Evolutionary conservation across 2,329 filamentous ascomycete species (phyloP).

Genomic region (Penicillium brevicompactum): DNA sequence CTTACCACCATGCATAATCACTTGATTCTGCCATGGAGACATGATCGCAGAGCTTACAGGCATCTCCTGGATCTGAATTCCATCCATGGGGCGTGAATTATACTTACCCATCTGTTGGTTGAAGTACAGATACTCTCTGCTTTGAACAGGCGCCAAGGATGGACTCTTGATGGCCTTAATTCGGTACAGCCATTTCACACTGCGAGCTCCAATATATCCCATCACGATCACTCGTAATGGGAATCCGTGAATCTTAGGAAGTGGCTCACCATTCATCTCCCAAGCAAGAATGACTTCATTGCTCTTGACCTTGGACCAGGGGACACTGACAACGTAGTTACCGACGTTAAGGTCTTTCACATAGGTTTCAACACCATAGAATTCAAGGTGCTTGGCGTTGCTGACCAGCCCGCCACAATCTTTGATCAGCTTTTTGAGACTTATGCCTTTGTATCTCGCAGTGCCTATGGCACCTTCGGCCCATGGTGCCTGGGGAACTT

Average conservation of each 20-base stretch:
- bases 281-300: constrained; percentile 69
- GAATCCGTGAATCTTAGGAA: constrained; percentile 67
- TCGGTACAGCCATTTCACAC: constrained; percentile 64
- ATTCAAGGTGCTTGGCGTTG: constrained; percentile 64
- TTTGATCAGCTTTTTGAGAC: constrained; percentile 70
- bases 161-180: constrained; percentile 63
- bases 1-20: constrained; percentile 61
- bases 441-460: constrained; percentile 64
- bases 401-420: constrained; percentile 64
- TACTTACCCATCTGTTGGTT: constrained; percentile 69
- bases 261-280: constrained; percentile 69
- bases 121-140: constrained; percentile 69
- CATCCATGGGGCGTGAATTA: constrained; percentile 60
- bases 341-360: constrained; percentile 67
- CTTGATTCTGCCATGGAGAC: constrained; percentile 62
- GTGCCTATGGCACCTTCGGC: constrained; percentile 70
- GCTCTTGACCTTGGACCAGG: constrained; percentile 66
- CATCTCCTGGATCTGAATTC: constrained; percentile 72
- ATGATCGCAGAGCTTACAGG: constrained; percentile 69
- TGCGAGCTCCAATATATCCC: constrained; percentile 69
- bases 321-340: constrained; percentile 70
- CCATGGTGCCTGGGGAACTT: constrained; percentile 56
- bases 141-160: constrained; percentile 63
- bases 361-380: constrained; percentile 72
- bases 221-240: constrained; percentile 65